These are phyloP conservation scores for Mycena crocata DNA, from an alignment of 768 basidiomycete genomes.

Conservation along the genomic window DNA sequence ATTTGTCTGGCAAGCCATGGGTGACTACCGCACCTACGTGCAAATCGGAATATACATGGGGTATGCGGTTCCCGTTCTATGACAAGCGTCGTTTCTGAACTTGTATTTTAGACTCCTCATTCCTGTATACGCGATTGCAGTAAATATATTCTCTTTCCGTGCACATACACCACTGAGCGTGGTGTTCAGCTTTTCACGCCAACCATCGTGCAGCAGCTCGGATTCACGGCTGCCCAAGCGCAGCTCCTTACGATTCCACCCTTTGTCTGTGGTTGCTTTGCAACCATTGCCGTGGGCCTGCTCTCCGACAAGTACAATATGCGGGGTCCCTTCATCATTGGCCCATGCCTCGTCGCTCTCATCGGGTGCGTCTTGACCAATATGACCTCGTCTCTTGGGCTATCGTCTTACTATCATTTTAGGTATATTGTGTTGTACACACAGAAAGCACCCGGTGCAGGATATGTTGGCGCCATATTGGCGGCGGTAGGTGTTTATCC, in stretches of 20 bases:
- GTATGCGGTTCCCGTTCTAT: slow-evolving; percentile 28
- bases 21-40: slow-evolving; percentile 58
- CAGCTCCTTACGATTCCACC: slow-evolving; percentile 65
- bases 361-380: slow-evolving; percentile 47
- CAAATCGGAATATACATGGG: slow-evolving; percentile 57
- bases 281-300: slow-evolving; percentile 55
- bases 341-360: slow-evolving; percentile 54
- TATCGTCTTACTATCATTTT: not conserved
- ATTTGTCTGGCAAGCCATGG: slow-evolving; percentile 62
- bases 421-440: slow-evolving; percentile 60
- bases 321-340: slow-evolving; percentile 64
- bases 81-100: too few species aligned
- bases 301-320: slow-evolving; percentile 54
- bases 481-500: slow-evolving; percentile 57
- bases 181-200: slow-evolving; percentile 55
- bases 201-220: slow-evolving; percentile 60
- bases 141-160: not conserved
- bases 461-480: slow-evolving; percentile 53
- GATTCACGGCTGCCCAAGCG: slow-evolving; percentile 61
- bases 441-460: slow-evolving; percentile 37
- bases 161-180: not conserved
- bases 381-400: not conserved
- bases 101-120: slow-evolving; percentile 49
- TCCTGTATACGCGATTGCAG: slow-evolving; percentile 55
- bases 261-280: slow-evolving; percentile 58